phyloP scores from a whole-genome alignment of 169 alveolate species.

The Eimeria sp. region DNA sequence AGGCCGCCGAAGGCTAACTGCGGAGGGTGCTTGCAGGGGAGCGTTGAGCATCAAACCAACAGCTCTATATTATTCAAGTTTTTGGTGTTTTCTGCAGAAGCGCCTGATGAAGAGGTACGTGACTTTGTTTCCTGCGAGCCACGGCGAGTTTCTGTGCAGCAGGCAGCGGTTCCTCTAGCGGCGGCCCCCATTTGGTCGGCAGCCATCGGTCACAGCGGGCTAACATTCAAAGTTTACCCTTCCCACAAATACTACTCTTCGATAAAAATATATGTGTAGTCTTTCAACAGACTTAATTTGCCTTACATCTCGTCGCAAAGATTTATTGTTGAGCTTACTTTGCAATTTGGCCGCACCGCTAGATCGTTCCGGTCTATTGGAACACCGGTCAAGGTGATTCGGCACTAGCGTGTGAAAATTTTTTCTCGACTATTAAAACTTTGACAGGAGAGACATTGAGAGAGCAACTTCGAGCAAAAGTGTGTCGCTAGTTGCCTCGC shows the following conservation, averaged over 20 bases:
- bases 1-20: slow-evolving; percentile 73
- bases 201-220: slow-evolving; percentile 70
- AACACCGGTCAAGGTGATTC: not conserved
- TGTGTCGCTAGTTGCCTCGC: not conserved
- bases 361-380: not conserved
- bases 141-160: slow-evolving; percentile 2
- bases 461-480: not conserved
- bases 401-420: not conserved
- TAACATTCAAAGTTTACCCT: not conserved
- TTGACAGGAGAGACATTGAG: not conserved
- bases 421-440: not conserved
- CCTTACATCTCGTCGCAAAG: too few relatives aligned
- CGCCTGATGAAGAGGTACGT: not conserved
- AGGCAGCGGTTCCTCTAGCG: slow-evolving; percentile 43
- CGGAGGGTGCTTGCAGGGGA: slow-evolving; percentile 5
- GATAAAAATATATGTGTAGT: not conserved
- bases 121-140: slow-evolving; percentile 4
- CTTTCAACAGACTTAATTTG: not conserved
- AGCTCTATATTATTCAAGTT: not conserved
- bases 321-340: not conserved
- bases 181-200: slow-evolving; percentile 77
- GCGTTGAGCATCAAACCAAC: not conserved
- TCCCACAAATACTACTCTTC: not conserved
- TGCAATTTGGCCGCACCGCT: not conserved
- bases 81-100: not conserved